Conservation (phyloP, 768 basidiomycete species). For the Kwoniella mangroviensis region DNA sequence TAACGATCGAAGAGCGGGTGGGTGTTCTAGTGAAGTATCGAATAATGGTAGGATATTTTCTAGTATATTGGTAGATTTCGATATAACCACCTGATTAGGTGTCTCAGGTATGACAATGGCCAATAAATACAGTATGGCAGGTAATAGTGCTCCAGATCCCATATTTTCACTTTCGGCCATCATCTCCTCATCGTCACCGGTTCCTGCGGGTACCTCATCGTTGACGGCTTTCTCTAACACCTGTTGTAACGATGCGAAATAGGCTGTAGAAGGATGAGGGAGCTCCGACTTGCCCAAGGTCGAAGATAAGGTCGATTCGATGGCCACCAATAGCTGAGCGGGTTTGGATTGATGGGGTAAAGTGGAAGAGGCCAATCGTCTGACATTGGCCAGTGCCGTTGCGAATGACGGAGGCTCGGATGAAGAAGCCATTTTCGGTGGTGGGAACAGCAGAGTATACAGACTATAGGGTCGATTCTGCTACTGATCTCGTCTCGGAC, state of each 20-base stretch:
- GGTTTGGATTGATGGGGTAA: conserved; percentile 88
- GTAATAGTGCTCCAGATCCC: conserved; percentile 74
- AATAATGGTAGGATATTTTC: conserved; percentile 79
- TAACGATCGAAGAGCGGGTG: conserved; percentile 73
- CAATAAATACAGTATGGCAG: conserved; percentile 82
- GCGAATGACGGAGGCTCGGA: conserved; percentile 30
- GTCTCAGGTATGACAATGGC: conserved; percentile 78
- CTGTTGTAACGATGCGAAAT: conserved; percentile 73
- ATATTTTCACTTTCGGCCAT: conserved; percentile 53
- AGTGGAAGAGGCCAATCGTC: conserved; percentile 78
- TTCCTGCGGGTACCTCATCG: conserved; percentile 52
- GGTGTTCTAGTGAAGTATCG: conserved; percentile 70
- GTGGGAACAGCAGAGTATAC: not conserved
- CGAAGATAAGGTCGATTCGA: conserved; percentile 67
- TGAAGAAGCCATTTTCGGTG: conserved; percentile 15
- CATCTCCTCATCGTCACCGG: conserved; percentile 58
- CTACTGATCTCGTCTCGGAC: too few species aligned
- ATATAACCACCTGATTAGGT: conserved; percentile 75
- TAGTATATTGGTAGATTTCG: conserved; percentile 73
- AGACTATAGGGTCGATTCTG: not conserved
- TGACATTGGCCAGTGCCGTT: conserved; percentile 73
- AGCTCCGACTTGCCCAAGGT: conserved; percentile 36
- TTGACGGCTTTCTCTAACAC: conserved; percentile 52
- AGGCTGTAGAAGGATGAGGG: conserved; percentile 79
- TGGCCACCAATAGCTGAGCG: conserved; percentile 78